Conservation (phyloP, 1,284 basidiomycete species). For the Pseudozyma sp. region DNA sequence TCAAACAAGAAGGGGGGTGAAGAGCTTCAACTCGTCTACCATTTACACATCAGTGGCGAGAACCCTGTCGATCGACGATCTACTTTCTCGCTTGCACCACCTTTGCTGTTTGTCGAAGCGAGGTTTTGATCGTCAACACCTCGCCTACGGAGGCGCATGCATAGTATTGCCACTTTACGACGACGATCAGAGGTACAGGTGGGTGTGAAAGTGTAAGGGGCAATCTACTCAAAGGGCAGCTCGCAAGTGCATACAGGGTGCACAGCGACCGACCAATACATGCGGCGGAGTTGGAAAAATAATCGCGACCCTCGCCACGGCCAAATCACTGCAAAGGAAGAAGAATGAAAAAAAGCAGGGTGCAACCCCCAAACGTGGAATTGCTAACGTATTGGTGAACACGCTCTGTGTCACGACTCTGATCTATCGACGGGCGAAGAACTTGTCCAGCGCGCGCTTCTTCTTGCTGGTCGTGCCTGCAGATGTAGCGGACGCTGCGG, state of each 20-base stretch:
- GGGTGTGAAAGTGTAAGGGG: too few relatives aligned
- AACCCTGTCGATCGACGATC: conserved; percentile 13
- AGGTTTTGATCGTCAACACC: conserved; percentile 3
- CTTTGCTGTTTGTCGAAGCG: neutral
- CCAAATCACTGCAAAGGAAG: conserved; percentile 3
- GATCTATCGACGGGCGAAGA: conserved; percentile 30
- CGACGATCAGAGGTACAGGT: too few relatives aligned
- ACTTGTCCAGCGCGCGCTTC: conserved; percentile 38
- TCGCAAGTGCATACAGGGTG: too few relatives aligned
- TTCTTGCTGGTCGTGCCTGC: conserved; percentile 20
- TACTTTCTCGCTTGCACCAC: neutral
- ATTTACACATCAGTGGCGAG: too few relatives aligned
- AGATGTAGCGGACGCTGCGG: neutral
- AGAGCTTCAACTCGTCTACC: neutral
- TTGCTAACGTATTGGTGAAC: too few relatives aligned
- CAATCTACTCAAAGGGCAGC: too few relatives aligned
- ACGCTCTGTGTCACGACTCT: too few relatives aligned
- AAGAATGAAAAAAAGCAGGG: conserved; percentile 27
- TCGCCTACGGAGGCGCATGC: neutral
- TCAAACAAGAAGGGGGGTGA: conserved; percentile 1
- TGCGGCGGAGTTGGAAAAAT: conserved; percentile 17
- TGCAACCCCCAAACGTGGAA: conserved; percentile 18
- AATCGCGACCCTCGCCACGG: neutral
- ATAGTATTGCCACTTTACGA: too few relatives aligned
- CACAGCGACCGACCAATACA: too few relatives aligned